Evolutionary conservation across 2,329 filamentous ascomycete species (phyloP).

Genomic region (Trichoderma atroviride): DNA sequence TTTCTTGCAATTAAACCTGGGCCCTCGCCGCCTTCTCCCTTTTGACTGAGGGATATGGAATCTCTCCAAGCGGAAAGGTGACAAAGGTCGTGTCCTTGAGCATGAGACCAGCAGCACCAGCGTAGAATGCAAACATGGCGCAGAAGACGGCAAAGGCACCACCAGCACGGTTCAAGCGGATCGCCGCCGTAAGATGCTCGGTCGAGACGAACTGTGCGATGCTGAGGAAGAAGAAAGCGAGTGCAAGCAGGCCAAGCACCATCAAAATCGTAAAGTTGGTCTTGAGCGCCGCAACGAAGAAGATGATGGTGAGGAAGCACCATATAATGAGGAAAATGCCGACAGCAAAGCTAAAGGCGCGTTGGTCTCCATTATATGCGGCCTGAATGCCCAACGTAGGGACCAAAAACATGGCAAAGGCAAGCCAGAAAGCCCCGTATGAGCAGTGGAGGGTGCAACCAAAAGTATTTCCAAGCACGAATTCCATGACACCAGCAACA

Average conservation of each 20-base stretch:
- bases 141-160: constrained; percentile 44
- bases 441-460: constrained; percentile 63
- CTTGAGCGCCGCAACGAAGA: constrained; percentile 58
- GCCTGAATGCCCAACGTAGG: constrained; percentile 54
- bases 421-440: constrained; percentile 65
- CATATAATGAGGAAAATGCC: constrained; percentile 62
- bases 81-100: constrained; percentile 46
- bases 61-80: constrained; percentile 45
- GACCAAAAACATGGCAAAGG: constrained; percentile 59
- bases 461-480: constrained; percentile 62
- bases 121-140: constrained; percentile 45
- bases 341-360: constrained; percentile 52
- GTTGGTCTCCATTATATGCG: constrained; percentile 45
- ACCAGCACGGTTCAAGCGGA: constrained; percentile 48
- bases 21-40: neutral
- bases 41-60: constrained; percentile 28
- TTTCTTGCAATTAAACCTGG: neutral
- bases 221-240: constrained; percentile 62
- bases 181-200: constrained; percentile 42
- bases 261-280: constrained; percentile 61
- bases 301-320: constrained; percentile 61
- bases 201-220: constrained; percentile 57
- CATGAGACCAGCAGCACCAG: constrained; percentile 46
- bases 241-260: constrained; percentile 60
- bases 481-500: constrained; percentile 63